These are phyloP conservation scores for Centella asiatica DNA, from an alignment of 129 eudicot genomes.

Conservation along the genomic window DNA sequence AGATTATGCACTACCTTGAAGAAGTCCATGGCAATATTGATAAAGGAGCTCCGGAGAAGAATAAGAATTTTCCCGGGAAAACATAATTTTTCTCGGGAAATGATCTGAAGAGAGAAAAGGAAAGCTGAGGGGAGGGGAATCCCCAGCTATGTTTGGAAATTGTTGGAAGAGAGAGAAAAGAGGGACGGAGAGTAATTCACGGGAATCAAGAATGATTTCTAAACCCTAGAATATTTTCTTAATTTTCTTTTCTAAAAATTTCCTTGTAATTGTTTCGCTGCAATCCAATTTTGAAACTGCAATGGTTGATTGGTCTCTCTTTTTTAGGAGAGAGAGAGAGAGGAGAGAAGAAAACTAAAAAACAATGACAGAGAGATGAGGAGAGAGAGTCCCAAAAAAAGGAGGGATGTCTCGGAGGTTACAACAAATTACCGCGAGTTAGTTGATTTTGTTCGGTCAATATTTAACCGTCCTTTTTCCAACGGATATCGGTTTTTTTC, in stretches of 20 bases:
- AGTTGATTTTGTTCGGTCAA: neutral
- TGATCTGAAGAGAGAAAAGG: slow-evolving; percentile 16
- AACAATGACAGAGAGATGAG: neutral
- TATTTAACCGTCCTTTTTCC: neutral
- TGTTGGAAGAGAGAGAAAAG: slow-evolving; percentile 32
- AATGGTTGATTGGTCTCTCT: too few relatives aligned
- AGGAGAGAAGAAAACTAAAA: neutral
- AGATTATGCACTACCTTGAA: neutral
- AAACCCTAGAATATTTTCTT: slow-evolving; percentile 45
- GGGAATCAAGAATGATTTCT: slow-evolving; percentile 17
- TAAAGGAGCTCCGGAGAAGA: slow-evolving; percentile 27
- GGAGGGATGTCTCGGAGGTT: too few relatives aligned
- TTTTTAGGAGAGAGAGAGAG: neutral
- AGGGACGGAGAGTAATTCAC: slow-evolving; percentile 12
- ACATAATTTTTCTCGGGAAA: slow-evolving; percentile 14
- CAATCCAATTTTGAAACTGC: neutral
- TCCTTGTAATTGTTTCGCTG: slow-evolving; percentile 4
- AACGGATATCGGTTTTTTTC: too few relatives aligned
- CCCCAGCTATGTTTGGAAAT: slow-evolving; percentile 11
- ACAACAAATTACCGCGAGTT: neutral
- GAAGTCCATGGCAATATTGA: neutral
- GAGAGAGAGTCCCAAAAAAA: neutral
- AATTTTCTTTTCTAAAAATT: neutral
- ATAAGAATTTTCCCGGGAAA: slow-evolving; percentile 31
- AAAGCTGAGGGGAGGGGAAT: neutral